Percentiles rank a stretch among this genome's conserved stretches.
Conservation (phyloP, 441 rosid genomes). For the Pelargonium myrrhifolium region DNA sequence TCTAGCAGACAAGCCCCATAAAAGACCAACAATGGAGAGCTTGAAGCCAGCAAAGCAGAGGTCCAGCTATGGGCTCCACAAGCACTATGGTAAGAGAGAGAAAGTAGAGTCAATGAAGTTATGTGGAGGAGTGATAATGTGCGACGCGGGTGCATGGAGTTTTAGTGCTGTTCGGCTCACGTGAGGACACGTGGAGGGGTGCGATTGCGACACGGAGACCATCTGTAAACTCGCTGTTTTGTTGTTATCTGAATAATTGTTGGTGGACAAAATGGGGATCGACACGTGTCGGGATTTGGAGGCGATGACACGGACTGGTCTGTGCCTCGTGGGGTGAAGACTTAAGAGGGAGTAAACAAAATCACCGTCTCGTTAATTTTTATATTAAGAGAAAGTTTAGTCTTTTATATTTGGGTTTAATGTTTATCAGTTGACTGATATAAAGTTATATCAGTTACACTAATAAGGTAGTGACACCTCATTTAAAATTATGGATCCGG, state of each 20-base stretch:
- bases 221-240: background rate
- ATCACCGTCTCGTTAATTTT: too few species aligned
- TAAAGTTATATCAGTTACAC: too few species aligned
- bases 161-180: background rate
- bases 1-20: constrained; percentile 58
- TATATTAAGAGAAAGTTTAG: too few species aligned
- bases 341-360: too few species aligned
- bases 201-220: background rate
- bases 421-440: too few species aligned
- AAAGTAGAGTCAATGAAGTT: background rate
- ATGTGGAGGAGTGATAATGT: background rate
- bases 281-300: background rate
- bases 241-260: background rate
- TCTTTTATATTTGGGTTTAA: too few species aligned
- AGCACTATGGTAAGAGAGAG: constrained; percentile 9
- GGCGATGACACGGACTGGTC: background rate
- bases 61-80: constrained; percentile 74
- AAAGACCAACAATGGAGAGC: constrained; percentile 62
- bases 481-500: too few species aligned
- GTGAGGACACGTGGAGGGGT: background rate
- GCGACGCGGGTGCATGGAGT: background rate
- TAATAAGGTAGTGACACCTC: too few species aligned
- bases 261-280: background rate
- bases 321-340: too few species aligned
- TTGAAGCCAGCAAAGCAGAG: constrained; percentile 71